Percentiles rank a stretch among this genome's conserved stretches.
These are phyloP conservation scores for Nymphaea colorata DNA, from an alignment of 164 flowering plant species.

Conservation along the genomic window DNA sequence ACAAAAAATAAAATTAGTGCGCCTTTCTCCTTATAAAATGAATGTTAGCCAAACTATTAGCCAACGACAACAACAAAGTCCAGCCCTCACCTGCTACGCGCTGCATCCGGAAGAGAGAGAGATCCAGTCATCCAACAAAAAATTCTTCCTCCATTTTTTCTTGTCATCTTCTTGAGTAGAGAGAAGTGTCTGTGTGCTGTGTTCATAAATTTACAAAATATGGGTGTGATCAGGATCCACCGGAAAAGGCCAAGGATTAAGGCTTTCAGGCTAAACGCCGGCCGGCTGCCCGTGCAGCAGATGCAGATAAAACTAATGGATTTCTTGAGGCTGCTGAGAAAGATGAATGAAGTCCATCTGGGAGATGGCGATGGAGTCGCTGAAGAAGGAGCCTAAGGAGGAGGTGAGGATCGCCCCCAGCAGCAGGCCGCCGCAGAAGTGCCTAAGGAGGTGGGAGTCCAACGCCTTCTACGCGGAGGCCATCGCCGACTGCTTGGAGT, in stretches of 20 bases:
- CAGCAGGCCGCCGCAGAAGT: background rate
- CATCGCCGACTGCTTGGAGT: constrained; percentile 75
- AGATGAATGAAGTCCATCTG: constrained; percentile 27
- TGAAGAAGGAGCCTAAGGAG: constrained; percentile 9
- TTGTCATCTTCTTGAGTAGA: too few species aligned
- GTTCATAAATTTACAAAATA: background rate
- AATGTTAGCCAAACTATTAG: too few species aligned
- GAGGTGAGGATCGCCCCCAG: constrained; percentile 3
- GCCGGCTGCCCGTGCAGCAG: constrained; percentile 25
- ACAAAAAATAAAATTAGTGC: too few species aligned
- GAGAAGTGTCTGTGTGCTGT: too few species aligned
- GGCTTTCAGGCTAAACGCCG: constrained; percentile 26
- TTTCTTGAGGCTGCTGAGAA: constrained; percentile 21
- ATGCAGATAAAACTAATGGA: constrained; percentile 22
- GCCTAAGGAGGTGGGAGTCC: constrained; percentile 9
- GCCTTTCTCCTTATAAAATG: too few species aligned
- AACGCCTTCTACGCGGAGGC: constrained; percentile 69
- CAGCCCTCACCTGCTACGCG: too few species aligned
- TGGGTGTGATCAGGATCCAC: background rate
- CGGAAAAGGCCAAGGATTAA: constrained; percentile 3
- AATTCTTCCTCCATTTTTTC: too few species aligned
- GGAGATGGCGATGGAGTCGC: constrained; percentile 11
- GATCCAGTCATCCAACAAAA: too few species aligned
- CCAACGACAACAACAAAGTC: too few species aligned
- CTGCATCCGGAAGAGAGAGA: too few species aligned